These are phyloP conservation scores for Ilex aquifolium DNA, from an alignment of 257 asterid species.

Conservation along the genomic window DNA sequence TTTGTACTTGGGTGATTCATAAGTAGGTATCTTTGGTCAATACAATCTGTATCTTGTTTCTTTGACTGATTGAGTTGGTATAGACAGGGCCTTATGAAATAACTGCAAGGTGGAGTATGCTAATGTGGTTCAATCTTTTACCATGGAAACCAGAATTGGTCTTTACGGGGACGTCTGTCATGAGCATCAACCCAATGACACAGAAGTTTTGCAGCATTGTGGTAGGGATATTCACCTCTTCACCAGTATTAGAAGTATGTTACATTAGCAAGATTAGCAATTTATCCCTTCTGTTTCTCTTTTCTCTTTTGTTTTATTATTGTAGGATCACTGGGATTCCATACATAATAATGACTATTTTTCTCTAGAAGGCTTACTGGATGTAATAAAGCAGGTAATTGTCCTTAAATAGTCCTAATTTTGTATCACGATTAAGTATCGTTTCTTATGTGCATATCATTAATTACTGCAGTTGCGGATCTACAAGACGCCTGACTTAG, in stretches of 20 bases:
- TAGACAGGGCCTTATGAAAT: constrained; percentile 91
- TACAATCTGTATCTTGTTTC: background rate
- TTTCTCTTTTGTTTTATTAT: background rate
- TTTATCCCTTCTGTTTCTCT: no score
- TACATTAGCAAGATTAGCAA: no score
- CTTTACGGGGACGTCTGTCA: constrained; percentile 90
- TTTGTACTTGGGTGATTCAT: no score
- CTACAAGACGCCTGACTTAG: constrained; percentile 83
- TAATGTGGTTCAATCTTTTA: constrained; percentile 59
- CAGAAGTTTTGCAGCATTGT: constrained; percentile 78
- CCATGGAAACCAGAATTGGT: constrained; percentile 90
- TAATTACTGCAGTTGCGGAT: constrained; percentile 43
- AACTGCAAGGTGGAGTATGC: constrained; percentile 95
- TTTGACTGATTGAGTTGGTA: constrained; percentile 31
- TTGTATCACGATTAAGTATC: background rate
- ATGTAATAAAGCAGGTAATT: constrained; percentile 62
- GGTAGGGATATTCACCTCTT: constrained; percentile 28
- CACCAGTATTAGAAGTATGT: no score
- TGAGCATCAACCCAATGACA: constrained; percentile 75
- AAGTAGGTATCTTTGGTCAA: no score
- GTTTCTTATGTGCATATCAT: constrained; percentile 5
- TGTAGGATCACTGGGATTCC: constrained; percentile 92
- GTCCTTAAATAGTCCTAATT: background rate
- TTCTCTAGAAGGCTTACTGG: constrained; percentile 68
- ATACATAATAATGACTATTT: constrained; percentile 68